Evolutionary conservation across 352 stramenopile genomes (phyloP).

Genomic region (Phytopythium ostracodes): DNA sequence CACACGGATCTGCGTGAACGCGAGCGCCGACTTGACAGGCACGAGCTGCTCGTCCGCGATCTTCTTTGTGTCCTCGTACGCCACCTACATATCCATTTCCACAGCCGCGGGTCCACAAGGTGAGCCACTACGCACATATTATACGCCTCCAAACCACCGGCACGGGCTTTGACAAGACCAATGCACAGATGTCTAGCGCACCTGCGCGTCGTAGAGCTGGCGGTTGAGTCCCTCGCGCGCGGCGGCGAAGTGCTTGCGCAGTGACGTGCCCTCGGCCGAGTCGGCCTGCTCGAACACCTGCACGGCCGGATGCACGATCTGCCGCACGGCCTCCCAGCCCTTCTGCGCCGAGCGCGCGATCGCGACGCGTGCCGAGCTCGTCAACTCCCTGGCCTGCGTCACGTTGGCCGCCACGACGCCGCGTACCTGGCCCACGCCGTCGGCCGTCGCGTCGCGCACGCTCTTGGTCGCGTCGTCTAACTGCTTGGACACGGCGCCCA

Average conservation of each 20-base stretch:
- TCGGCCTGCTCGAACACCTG: constrained; percentile 65
- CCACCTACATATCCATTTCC: constrained; percentile 14
- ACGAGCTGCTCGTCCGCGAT: constrained; percentile 50
- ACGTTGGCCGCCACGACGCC: constrained; percentile 34
- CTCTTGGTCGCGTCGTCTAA: constrained; percentile 48
- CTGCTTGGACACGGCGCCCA: constrained; percentile 38
- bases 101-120: background rate
- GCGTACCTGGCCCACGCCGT: constrained; percentile 41
- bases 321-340: constrained; percentile 34
- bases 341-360: constrained; percentile 33
- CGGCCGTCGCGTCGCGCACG: constrained; percentile 29
- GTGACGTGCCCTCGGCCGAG: constrained; percentile 51
- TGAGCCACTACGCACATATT: background rate
- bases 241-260: constrained; percentile 53
- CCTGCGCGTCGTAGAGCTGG: constrained; percentile 54
- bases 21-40: constrained; percentile 50
- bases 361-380: constrained; percentile 45
- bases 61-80: constrained; percentile 53
- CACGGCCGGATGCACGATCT: constrained; percentile 40
- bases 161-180: background rate
- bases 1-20: constrained; percentile 45
- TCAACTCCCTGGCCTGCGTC: constrained; percentile 59
- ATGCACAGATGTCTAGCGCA: constrained; percentile 2
- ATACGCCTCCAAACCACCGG: background rate
- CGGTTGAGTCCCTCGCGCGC: constrained; percentile 51